These are phyloP conservation scores for Phytophthora boehmeriae DNA, from an alignment of 352 stramenopile genomes.

Conservation along the genomic window DNA sequence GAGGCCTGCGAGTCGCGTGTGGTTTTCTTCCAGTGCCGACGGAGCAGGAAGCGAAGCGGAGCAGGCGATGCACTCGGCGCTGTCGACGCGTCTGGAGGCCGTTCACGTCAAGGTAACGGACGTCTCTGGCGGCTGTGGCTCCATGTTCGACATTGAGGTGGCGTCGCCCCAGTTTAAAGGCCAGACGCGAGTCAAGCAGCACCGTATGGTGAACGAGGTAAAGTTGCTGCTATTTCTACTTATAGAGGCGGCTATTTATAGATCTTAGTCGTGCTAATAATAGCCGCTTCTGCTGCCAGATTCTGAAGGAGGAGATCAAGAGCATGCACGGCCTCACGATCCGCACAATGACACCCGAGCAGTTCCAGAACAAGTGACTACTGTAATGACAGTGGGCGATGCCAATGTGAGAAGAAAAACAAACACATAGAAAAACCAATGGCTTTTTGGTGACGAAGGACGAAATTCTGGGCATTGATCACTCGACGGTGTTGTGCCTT, in stretches of 20 bases:
- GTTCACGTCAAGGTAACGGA: constrained; percentile 86
- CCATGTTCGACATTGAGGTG: constrained; percentile 90
- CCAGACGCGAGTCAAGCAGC: constrained; percentile 87
- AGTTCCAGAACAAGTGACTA: constrained; percentile 70
- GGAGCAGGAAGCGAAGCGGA: constrained; percentile 50
- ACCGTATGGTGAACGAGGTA: constrained; percentile 89
- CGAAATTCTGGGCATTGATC: background rate
- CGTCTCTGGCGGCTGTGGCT: constrained; percentile 88
- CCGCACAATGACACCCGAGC: constrained; percentile 77
- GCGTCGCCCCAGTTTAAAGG: constrained; percentile 78
- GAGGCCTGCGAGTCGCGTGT: constrained; percentile 15
- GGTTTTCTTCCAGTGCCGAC: constrained; percentile 29
- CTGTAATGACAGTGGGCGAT: background rate
- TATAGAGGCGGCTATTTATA: background rate
- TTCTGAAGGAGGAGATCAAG: constrained; percentile 87
- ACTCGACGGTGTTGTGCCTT: background rate
- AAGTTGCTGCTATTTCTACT: background rate
- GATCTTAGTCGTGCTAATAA: background rate
- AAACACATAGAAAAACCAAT: constrained; percentile 29
- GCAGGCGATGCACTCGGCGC: constrained; percentile 68
- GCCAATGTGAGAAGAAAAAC: too few relatives aligned
- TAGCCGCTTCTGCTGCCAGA: constrained; percentile 32
- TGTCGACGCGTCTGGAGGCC: constrained; percentile 64
- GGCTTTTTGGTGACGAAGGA: constrained; percentile 1
- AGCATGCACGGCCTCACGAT: constrained; percentile 88